Base-by-base conservation (phyloP, 1,284 basidiomycete genomes). In the Lignosus rhinocerotis region DNA sequence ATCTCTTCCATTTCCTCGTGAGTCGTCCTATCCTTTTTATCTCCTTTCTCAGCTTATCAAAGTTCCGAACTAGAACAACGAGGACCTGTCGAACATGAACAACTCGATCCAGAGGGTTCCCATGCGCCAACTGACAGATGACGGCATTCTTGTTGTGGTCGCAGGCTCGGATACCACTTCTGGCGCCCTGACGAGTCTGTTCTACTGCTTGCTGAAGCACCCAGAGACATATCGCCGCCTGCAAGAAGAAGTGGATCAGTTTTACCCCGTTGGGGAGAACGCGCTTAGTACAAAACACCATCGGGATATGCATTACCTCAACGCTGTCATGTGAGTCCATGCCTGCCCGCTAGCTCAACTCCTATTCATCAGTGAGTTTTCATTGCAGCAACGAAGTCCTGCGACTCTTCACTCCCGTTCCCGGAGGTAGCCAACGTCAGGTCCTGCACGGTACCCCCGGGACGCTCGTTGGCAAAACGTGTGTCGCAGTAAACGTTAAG, bases 361-460 rank as follows among this genome's bases (percentile, higher is more conserved):
- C 14, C 42, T 6, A 44, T 12, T 6, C 6, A 11, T 25, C 12
- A 25, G n/a, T 8, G 16, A n/a, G n/a, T 10, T 14, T 39, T n/a
- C 9, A 21, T 33, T 6, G 11, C 67, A 87, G 85, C 58, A 83
- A 86, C 43, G 86, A 88, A 67, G 69, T 77, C 0, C 7, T 39
- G 36, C 36, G 36, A n/a, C 14, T 39, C 12, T 39, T 14, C 11
- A 12, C 36, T 12, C 76, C 84, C 12, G 72, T 85, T 10, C 76
- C 79, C 7, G 80, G 77, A 30, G 79, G 78, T 42, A 76, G 80
- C 21, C 80, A 83, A 53, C 78, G 86, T 42, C 72, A 76, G 21
- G 73, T 70, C 0, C 58, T 17, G 6, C 68, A 67, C 0, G 59
- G 50, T 16, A 65, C 64, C 14, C 51, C 58, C 17, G 64, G 49